phyloP scores from a whole-genome alignment of 1,284 basidiomycete species.

The Sphaerobolus stellatus region DNA sequence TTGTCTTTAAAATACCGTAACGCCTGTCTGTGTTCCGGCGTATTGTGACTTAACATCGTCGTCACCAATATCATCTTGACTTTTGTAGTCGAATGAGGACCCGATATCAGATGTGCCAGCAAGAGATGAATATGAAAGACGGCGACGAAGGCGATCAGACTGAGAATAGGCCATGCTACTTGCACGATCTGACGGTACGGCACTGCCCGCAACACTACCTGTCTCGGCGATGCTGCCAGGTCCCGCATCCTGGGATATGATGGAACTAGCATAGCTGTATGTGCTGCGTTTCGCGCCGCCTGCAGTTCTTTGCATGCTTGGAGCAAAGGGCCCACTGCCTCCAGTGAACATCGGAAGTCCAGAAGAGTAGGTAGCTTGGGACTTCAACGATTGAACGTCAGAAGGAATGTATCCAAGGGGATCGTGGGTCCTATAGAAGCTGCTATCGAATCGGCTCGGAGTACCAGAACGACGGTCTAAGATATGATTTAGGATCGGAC shows the following conservation, averaged over 20 bases:
- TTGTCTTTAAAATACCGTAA: slow-evolving; percentile 75
- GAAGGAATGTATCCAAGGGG: slow-evolving; percentile 92
- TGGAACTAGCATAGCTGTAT: slow-evolving; percentile 87
- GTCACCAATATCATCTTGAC: slow-evolving; percentile 74
- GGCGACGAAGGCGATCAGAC: slow-evolving; percentile 64
- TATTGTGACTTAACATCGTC: slow-evolving; percentile 87
- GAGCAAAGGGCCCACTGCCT: slow-evolving; percentile 61
- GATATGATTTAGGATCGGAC: slow-evolving; percentile 14
- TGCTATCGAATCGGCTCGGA: slow-evolving; percentile 84
- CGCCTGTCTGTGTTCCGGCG: slow-evolving; percentile 74
- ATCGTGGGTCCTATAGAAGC: slow-evolving; percentile 95
- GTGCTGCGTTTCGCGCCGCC: slow-evolving; percentile 69
- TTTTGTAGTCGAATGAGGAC: slow-evolving; percentile 83
- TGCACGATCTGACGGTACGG: slow-evolving; percentile 42
- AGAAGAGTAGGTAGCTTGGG: slow-evolving; percentile 91
- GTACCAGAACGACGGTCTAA: slow-evolving; percentile 63
- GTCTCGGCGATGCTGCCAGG: slow-evolving; percentile 55
- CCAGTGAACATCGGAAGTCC: slow-evolving; percentile 83
- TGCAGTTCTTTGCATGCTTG: slow-evolving; percentile 56
- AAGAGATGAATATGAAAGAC: slow-evolving; percentile 74
- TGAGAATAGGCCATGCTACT: slow-evolving; percentile 80
- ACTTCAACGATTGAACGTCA: slow-evolving; percentile 90
- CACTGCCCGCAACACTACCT: slow-evolving; percentile 58
- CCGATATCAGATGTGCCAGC: slow-evolving; percentile 76
- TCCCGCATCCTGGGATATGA: slow-evolving; percentile 85